phyloP scores from a whole-genome alignment of 768 basidiomycete species.

The Tylopilus felleus region DNA sequence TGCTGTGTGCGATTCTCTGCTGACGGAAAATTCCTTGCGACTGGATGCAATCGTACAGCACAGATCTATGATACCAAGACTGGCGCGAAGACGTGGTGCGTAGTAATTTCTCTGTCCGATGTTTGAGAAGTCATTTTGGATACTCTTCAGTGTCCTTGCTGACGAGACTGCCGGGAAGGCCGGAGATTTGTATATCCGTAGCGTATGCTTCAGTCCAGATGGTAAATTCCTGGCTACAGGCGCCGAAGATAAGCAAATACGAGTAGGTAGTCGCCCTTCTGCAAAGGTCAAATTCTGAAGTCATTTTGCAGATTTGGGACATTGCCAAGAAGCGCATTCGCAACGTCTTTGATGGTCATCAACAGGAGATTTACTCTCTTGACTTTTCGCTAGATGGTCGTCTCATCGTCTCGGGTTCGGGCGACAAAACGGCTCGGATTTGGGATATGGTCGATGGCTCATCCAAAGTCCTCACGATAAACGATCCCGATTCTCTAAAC shows the following conservation, averaged over 20 bases:
- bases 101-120: conserved; percentile 5
- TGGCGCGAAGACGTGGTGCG: conserved; percentile 79
- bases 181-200: conserved; percentile 87
- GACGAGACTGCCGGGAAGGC: conserved; percentile 72
- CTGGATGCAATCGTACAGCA: conserved; percentile 93
- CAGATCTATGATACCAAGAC: conserved; percentile 94
- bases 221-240: conserved; percentile 72
- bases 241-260: conserved; percentile 89
- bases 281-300: conserved; percentile 2
- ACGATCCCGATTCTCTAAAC: conserved; percentile 48
- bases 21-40: conserved; percentile 89
- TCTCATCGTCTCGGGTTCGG: conserved; percentile 86
- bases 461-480: conserved; percentile 36
- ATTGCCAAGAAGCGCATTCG: conserved; percentile 77
- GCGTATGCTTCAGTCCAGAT: conserved; percentile 76
- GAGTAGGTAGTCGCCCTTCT: conserved; percentile 47
- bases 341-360: conserved; percentile 82
- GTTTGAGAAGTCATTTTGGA: conserved; percentile 8
- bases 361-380: conserved; percentile 91
- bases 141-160: conserved; percentile 55
- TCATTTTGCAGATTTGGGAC: conserved; percentile 78
- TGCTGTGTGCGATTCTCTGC: conserved; percentile 94
- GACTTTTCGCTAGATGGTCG: conserved; percentile 87
- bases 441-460: conserved; percentile 54
- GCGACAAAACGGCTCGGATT: conserved; percentile 67